Evolutionary conservation across 192 early-diverging fungal genomes (phyloP), one percentile per base, ranked within the genome.

Genomic region (Podila epicladia): DNA sequence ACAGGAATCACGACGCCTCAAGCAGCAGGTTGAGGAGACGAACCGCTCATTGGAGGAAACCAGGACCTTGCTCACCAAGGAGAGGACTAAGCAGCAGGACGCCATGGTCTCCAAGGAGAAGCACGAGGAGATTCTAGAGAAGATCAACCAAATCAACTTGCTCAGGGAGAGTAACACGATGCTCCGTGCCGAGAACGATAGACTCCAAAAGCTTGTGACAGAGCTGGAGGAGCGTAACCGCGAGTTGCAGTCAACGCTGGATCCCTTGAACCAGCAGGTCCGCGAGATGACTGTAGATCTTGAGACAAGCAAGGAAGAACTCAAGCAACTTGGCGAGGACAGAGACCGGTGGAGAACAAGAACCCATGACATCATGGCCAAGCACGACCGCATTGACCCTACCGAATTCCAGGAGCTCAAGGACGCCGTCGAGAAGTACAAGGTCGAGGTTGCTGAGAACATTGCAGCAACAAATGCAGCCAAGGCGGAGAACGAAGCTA

Each of bases 311-410:
- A 87, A 86, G 35, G 80, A 74, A 2, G 86, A 90, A 70, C 83
- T 87, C 8, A 63, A 75, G 63, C 78, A 86, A 67, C 84, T 94
- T 19, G 87, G 86, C 5, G 93, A 93, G 78, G 90, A 89, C 73
- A 85, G 84, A 41, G 77, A 80, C 35, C 86, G 90, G 3, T 94
- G 94, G 93, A 93, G 92, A 78, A 89, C 83, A 37, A 85, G 95
- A 12, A 87, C 91, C 26, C 85, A 89, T 65, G 90, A 93, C 61
- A 91, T 96, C 55, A 80, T 96, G 59, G 87, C 87, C 28, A 93
- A 92, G 69, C 93, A 94, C 82, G 86, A 93, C 84, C 88, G 92
- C 61, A 91, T 96, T 41, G 95, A 96, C 76, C 95, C 95, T 0
- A 89, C 86, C 26, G 95, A 93, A 68, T 90, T 91, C 80, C 84